phyloP scores from a whole-genome alignment of 768 basidiomycete genomes.

The Tylopilus sp. region DNA sequence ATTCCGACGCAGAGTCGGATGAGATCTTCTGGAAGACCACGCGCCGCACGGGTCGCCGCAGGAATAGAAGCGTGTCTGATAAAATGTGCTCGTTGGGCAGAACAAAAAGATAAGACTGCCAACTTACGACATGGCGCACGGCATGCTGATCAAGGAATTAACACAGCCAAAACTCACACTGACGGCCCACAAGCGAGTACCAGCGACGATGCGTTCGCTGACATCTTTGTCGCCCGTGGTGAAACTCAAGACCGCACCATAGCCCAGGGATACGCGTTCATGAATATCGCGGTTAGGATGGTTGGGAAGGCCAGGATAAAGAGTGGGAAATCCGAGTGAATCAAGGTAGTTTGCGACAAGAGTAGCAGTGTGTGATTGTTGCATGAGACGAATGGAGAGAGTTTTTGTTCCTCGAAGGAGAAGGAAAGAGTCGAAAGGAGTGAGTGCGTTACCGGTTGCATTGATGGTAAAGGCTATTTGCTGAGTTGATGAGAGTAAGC shows the following conservation, averaged over 20 bases:
- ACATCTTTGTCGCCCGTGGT: conserved; percentile 88
- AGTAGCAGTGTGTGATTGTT: conserved; percentile 81
- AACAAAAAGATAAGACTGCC: neutral
- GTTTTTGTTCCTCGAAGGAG: conserved; percentile 96
- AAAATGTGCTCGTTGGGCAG: neutral
- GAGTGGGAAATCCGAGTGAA: conserved; percentile 80
- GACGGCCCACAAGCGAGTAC: conserved; percentile 93
- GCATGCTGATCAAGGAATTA: conserved; percentile 98
- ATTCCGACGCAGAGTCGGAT: conserved; percentile 98
- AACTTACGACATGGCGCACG: conserved; percentile 98
- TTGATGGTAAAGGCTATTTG: conserved; percentile 91
- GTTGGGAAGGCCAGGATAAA: conserved; percentile 84
- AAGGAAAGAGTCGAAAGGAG: conserved; percentile 95
- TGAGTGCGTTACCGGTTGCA: conserved; percentile 87
- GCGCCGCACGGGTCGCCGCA: conserved; percentile 88
- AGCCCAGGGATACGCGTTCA: conserved; percentile 83
- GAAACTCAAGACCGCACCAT: conserved; percentile 93
- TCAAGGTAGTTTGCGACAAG: conserved; percentile 85
- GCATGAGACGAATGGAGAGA: conserved; percentile 91
- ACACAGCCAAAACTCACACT: conserved; percentile 98
- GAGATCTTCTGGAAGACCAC: conserved; percentile 96
- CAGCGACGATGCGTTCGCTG: conserved; percentile 90
- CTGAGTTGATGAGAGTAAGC: conserved; percentile 36
- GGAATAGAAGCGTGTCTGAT: conserved; percentile 92
- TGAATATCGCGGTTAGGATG: conserved; percentile 90